Evolutionary conservation across 1,139 yeast genomes (phyloP).

Genomic region (Sugiyamaella grinbergsii): DNA sequence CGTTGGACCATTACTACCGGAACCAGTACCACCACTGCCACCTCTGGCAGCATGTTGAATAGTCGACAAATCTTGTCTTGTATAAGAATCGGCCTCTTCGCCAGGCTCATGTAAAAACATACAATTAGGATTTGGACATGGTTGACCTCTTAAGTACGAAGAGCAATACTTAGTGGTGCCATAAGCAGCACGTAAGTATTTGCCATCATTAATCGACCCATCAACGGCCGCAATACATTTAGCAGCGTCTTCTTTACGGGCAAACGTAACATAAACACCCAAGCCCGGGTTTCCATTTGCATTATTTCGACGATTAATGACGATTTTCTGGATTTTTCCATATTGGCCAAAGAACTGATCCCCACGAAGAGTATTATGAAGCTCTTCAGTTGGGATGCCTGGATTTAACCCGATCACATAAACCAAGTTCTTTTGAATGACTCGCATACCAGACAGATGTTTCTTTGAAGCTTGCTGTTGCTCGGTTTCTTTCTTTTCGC

Average conservation of each 20-base stretch:
- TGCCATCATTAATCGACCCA: slow-evolving; percentile 91
- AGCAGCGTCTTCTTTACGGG: slow-evolving; percentile 91
- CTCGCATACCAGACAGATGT: slow-evolving; percentile 95
- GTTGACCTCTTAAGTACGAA: slow-evolving; percentile 88
- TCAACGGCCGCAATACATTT: slow-evolving; percentile 91
- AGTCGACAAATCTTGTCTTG: slow-evolving; percentile 87
- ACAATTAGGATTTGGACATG: slow-evolving; percentile 98
- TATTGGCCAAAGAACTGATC: slow-evolving; percentile 97
- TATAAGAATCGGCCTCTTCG: slow-evolving; percentile 96
- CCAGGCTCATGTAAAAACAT: slow-evolving; percentile 99
- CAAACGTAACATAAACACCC: slow-evolving; percentile 94
- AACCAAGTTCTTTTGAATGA: slow-evolving; percentile 94
- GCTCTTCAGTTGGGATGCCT: slow-evolving; percentile 83
- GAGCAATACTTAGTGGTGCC: slow-evolving; percentile 99
- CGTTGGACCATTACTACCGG: slow-evolving; percentile 16
- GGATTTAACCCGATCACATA: slow-evolving; percentile 97
- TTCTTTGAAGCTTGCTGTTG: slow-evolving; percentile 55
- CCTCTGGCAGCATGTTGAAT: slow-evolving; percentile 53
- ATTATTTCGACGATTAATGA: slow-evolving; percentile 73
- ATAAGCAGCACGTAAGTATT: slow-evolving; percentile 85
- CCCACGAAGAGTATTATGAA: slow-evolving; percentile 78
- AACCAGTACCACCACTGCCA: slow-evolving; percentile 19
- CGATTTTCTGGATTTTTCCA: slow-evolving; percentile 93
- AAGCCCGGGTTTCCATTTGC: slow-evolving; percentile 67
- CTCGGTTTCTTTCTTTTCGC: slow-evolving; percentile 90